Evolutionary conservation across 140 eudicot genomes (phyloP), one percentile per base, ranked within the genome.

Genomic region (Senecio squalidus): DNA sequence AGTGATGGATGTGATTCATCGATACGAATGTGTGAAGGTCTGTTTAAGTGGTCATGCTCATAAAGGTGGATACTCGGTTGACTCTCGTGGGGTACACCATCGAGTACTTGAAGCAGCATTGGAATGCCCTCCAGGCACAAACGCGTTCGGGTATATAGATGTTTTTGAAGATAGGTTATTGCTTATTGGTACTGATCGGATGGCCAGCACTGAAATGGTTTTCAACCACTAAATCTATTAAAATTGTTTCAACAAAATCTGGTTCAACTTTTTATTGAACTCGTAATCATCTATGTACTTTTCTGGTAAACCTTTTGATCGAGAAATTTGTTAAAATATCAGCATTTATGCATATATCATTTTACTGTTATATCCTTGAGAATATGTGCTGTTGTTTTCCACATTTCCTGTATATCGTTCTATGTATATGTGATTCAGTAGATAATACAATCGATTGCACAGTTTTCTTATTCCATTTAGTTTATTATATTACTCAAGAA

Each of bases 91-190:
- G 67, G 80, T 93, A 0, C 99, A 93, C 44, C 99, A 93, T 71
- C 79, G 95, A 47, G 95, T 93, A 21, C 88, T 93, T 57, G 99
- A 84, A 78, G 99, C 99, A 1, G 89, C 99, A n/a, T 67, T 93
- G 47, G 99, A 93, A 68, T 88, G 99, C 60, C 96, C 95, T 30
- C 93, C 95, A 0, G 88, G 95, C 43, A 71, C 83, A 18, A 70
- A 80, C 74, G 84, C 99, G 34, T 93, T 79, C 55, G 99, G 99
- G 22, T 67, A 66, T 53, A 17, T 88, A 16, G 94, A 93, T 73
- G 84, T 84, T 55, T 88, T 75, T 65, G 80, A 82, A 30, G 89
- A 93, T 66, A 68, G 87, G 53, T 41, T 93, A 41, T 68, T 80
- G 21, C 93, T 93, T 55, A n/a, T 49, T 60, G 99, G 96, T 43